A percentile compares a stretch with the other conserved stretches of the same genome.
Evolutionary conservation across 495 filamentous ascomycete genomes (phyloP).

Genomic region (Trichoderma orchidacearum): DNA sequence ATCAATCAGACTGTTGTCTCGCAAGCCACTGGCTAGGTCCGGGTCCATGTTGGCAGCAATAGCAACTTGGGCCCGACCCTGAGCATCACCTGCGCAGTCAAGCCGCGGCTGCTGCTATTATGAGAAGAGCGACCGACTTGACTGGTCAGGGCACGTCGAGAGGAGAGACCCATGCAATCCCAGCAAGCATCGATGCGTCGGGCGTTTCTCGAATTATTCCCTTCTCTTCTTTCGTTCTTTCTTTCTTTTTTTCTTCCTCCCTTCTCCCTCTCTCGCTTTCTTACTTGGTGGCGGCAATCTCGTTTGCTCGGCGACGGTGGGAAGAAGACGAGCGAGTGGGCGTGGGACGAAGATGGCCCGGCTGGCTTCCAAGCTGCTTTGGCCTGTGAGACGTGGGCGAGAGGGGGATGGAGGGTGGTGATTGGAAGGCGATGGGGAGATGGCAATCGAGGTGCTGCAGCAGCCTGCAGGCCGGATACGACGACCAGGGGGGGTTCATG

Average conservation of each 20-base stretch:
- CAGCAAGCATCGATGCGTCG: constrained; percentile 5
- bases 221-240: no score
- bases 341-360: no score
- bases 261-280: not conserved
- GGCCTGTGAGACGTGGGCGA: not conserved
- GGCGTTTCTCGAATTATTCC: not conserved
- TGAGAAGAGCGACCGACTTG: no score
- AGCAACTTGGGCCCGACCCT: constrained; percentile 12
- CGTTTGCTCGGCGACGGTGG: no score
- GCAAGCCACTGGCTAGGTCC: constrained; percentile 9
- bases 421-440: not conserved
- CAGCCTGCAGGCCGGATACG: constrained; percentile 1
- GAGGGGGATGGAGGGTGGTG: not conserved
- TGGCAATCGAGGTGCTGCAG: not conserved
- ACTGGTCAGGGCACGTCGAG: constrained; percentile 9
- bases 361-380: not conserved
- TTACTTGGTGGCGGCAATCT: not conserved
- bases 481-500: not conserved
- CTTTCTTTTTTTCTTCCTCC: no score
- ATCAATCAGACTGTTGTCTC: constrained; percentile 7
- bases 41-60: constrained; percentile 18
- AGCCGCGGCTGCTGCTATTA: constrained; percentile 7
- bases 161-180: constrained; percentile 6
- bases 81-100: constrained; percentile 15
- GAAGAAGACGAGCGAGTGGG: not conserved